Conservation (phyloP, 495 filamentous ascomycete genomes). For the Podospora bellae-mahoneyi region DNA sequence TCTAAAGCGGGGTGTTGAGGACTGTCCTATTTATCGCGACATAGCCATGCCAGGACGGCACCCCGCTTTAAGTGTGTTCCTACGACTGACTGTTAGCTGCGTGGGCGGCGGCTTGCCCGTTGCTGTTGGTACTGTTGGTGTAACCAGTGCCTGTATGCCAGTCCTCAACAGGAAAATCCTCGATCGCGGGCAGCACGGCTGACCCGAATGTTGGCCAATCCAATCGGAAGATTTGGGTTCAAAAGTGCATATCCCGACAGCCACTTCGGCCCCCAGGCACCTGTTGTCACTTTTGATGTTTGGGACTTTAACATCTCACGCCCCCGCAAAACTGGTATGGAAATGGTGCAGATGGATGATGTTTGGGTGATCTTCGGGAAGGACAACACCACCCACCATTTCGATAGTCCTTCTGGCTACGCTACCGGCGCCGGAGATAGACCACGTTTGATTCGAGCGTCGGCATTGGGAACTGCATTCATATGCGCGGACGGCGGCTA, state of each 20-base stretch:
- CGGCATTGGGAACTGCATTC: slow-evolving; percentile 1
- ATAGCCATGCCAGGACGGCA: not conserved
- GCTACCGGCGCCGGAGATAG: not conserved
- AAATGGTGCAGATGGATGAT: not conserved
- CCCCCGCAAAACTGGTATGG: not conserved
- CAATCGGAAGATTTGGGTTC: slow-evolving; percentile 30
- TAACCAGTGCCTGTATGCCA: not conserved
- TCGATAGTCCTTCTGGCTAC: slow-evolving; percentile 1
- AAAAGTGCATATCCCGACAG: slow-evolving; percentile 10
- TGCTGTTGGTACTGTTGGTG: not conserved
- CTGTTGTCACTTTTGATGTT: not conserved
- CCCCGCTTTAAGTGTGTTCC: not conserved
- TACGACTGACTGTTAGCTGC: not conserved
- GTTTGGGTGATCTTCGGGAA: not conserved
- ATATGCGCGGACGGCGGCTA: slow-evolving; percentile 21
- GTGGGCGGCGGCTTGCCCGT: not conserved
- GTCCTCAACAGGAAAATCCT: not conserved
- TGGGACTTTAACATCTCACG: not conserved
- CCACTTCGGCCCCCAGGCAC: slow-evolving; percentile 22
- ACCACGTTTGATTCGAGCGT: slow-evolving; percentile 25
- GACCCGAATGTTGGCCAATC: slow-evolving; percentile 1
- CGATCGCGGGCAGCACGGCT: slow-evolving; percentile 1
- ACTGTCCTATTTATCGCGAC: not conserved
- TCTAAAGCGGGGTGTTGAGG: not conserved
- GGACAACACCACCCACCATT: slow-evolving; percentile 5